A percentile compares a stretch with the other conserved stretches of the same genome.
These are phyloP conservation scores for Kalaharituber pfeilii DNA, from an alignment of 2,329 filamentous ascomycete species.

Conservation along the genomic window DNA sequence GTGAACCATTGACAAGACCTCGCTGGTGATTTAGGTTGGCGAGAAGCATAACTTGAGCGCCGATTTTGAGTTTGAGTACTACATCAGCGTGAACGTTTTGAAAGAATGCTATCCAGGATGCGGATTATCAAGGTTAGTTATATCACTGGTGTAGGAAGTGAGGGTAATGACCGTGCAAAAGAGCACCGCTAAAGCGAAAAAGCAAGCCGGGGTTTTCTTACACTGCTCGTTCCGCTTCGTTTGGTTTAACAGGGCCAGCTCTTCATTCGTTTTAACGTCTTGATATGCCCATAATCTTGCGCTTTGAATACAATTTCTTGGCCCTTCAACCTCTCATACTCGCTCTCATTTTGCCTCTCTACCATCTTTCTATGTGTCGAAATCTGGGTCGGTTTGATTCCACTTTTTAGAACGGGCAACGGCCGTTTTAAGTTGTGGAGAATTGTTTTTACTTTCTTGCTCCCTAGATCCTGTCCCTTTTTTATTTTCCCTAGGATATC, in stretches of 20 bases:
- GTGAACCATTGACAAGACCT: neutral
- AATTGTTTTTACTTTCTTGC: conserved; percentile 10
- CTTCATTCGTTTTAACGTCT: too few species aligned
- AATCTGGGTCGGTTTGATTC: conserved; percentile 19
- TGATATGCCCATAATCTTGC: conserved; percentile 10
- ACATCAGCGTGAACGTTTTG: neutral
- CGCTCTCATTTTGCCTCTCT: conserved; percentile 25
- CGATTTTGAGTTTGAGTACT: neutral
- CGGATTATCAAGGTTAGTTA: too few species aligned
- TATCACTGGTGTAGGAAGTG: too few species aligned
- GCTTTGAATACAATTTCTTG: conserved; percentile 21
- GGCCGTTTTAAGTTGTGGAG: conserved; percentile 13
- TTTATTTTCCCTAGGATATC: conserved; percentile 38
- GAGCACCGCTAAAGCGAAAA: too few species aligned
- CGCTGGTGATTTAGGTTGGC: neutral
- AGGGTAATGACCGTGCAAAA: too few species aligned
- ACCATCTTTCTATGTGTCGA: conserved; percentile 25
- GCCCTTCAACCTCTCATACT: conserved; percentile 26
- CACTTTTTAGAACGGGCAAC: conserved; percentile 8
- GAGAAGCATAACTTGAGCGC: neutral
- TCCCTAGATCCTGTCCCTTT: conserved; percentile 25
- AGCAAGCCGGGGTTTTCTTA: too few species aligned
- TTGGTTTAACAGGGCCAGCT: too few species aligned
- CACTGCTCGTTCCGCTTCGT: too few species aligned
- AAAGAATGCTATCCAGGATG: too few species aligned